Conservation (phyloP, 2,329 filamentous ascomycete species). For the Rachicladosporium sp. region DNA sequence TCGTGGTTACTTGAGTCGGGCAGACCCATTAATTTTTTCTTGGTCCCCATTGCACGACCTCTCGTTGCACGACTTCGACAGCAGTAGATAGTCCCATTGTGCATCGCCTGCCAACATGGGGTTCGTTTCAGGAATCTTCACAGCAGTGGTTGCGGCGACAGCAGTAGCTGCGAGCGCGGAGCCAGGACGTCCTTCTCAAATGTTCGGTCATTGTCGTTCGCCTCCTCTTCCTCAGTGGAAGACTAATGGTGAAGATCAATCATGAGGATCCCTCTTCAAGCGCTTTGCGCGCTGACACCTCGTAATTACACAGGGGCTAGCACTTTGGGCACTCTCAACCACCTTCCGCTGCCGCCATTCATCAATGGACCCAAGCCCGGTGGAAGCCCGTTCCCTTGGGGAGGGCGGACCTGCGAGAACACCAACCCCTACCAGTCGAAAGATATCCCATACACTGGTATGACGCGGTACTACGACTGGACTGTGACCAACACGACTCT, state of each 20-base stretch:
- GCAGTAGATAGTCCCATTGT: neutral
- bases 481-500: slow-evolving; percentile 15
- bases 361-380: slow-evolving; percentile 11
- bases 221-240: too few species aligned
- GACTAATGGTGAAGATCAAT: too few species aligned
- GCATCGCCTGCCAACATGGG: slow-evolving; percentile 5
- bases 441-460: slow-evolving; percentile 18
- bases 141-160: slow-evolving; percentile 4
- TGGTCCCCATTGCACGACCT: too few species aligned
- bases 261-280: neutral
- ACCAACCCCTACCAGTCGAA: slow-evolving; percentile 19
- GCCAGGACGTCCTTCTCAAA: too few species aligned
- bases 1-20: too few species aligned
- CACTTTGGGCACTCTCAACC: slow-evolving; percentile 10
- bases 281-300: slow-evolving; percentile 20
- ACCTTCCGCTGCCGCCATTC: slow-evolving; percentile 9
- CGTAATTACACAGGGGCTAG: slow-evolving; percentile 9
- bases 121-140: slow-evolving; percentile 2
- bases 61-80: too few species aligned
- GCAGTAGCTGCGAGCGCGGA: slow-evolving; percentile 1
- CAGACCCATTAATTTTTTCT: too few species aligned
- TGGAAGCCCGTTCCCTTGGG: slow-evolving; percentile 17
- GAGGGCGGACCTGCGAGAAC: slow-evolving; percentile 14
- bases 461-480: slow-evolving; percentile 19
- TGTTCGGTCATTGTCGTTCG: too few species aligned